phyloP scores from a whole-genome alignment of 176 grass and related monocot genomes.

The Dendrocalamus sinicus region DNA sequence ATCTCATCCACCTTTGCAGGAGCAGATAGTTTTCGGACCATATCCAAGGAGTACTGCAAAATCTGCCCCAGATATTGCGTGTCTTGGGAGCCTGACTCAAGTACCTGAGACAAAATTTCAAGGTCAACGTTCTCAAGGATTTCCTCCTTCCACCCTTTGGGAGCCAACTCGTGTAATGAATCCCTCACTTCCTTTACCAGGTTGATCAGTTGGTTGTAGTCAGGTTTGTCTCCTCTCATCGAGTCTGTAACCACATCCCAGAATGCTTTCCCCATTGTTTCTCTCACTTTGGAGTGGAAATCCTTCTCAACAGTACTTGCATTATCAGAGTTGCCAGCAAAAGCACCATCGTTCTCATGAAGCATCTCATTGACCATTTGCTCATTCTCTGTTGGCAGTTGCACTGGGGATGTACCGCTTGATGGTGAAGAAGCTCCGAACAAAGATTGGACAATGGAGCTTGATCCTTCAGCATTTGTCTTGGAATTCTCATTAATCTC shows the following conservation, averaged over 20 bases:
- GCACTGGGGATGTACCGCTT: slow-evolving; percentile 34
- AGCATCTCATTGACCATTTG: slow-evolving; percentile 94
- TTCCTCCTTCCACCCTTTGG: slow-evolving; percentile 77
- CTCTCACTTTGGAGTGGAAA: slow-evolving; percentile 70
- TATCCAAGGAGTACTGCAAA: slow-evolving; percentile 71
- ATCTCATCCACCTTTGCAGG: slow-evolving; percentile 77
- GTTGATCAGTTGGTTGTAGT: slow-evolving; percentile 69
- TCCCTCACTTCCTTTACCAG: slow-evolving; percentile 90
- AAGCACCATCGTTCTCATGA: slow-evolving; percentile 53
- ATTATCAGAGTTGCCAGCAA: slow-evolving; percentile 50
- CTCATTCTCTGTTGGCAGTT: slow-evolving; percentile 73
- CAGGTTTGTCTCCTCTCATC: slow-evolving; percentile 69
- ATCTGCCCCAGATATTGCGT: slow-evolving; percentile 74
- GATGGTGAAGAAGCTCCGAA: slow-evolving; percentile 48
- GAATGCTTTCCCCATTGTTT: slow-evolving; percentile 87
- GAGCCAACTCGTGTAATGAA: slow-evolving; percentile 84
- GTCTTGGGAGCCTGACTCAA: slow-evolving; percentile 66
- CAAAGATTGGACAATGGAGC: slow-evolving; percentile 57
- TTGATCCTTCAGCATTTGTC: slow-evolving; percentile 39
- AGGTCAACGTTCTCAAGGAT: slow-evolving; percentile 82
- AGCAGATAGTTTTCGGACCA: slow-evolving; percentile 70
- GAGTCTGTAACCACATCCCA: slow-evolving; percentile 82
- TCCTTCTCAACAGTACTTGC: slow-evolving; percentile 43
- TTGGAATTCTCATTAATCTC: slow-evolving; percentile 28
- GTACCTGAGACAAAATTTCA: slow-evolving; percentile 88